These are phyloP conservation scores for Neurospora sp. DNA, from an alignment of 495 filamentous ascomycete species.

Conservation along the genomic window DNA sequence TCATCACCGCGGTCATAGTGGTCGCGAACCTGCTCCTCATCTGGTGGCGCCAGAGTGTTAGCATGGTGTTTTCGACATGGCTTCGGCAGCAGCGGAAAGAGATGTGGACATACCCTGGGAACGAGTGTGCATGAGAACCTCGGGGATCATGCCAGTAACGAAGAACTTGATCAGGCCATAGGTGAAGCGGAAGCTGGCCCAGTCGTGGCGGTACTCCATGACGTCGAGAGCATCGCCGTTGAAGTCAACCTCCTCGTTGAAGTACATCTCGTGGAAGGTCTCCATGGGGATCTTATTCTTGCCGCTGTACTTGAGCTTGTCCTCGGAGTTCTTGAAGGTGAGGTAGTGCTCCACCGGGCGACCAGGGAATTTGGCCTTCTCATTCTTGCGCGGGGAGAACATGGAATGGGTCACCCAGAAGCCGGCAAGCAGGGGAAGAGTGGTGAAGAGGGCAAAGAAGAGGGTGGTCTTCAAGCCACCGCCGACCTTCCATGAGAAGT, in stretches of 20 bases:
- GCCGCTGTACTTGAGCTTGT: conserved; percentile 64
- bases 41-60: conserved; percentile 28
- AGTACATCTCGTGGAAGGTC: conserved; percentile 86
- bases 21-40: conserved; percentile 79
- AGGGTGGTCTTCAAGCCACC: conserved; percentile 62
- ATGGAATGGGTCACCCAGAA: conserved; percentile 63
- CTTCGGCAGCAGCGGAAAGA: not conserved
- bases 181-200: conserved; percentile 77
- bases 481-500: conserved; percentile 56
- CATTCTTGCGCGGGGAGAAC: conserved; percentile 62
- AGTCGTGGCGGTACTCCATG: conserved; percentile 78
- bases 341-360: conserved; percentile 78
- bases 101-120: conserved; percentile 49
- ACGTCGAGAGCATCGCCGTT: conserved; percentile 74
- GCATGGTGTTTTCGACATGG: not conserved
- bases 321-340: conserved; percentile 66
- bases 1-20: conserved; percentile 86
- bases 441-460: conserved; percentile 57
- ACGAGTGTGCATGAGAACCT: conserved; percentile 69
- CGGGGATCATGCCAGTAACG: conserved; percentile 51
- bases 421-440: conserved; percentile 55
- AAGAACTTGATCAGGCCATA: conserved; percentile 43
- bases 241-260: conserved; percentile 75
- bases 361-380: conserved; percentile 67
- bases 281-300: conserved; percentile 74